Evolutionary conservation across 2,329 filamentous ascomycete species (phyloP), one percentile per base, ranked within the genome.

Genomic region (Calonectria pseudoturangicola): DNA sequence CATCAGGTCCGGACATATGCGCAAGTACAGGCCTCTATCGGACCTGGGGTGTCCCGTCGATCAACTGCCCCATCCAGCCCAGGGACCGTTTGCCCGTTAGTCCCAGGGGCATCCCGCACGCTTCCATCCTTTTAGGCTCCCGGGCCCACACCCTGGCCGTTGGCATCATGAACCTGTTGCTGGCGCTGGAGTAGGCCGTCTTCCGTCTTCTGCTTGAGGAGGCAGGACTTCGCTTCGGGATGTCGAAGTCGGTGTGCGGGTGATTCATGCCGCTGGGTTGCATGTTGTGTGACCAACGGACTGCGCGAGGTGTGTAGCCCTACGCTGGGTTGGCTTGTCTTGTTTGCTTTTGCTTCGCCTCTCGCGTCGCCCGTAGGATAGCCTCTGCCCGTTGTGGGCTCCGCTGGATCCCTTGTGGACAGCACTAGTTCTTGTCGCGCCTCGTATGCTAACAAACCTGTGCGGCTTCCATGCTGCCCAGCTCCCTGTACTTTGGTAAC

Each of bases 51-150:
- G 41, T 51, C 36, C 18, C 48, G 73, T 62, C 68, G 72, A 75
- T 74, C 69, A 72, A 72, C 72, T 75, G 60, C 72, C 68, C 43
- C 63, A 75, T 72, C 62, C 51, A 75, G 73, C 54, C 36, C 65
- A 58, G 36, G 50, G 33, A 56, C 65, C 51, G 65, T 67, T 67
- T 54, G 45, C 43, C 66, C 66, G 67, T 69, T 63, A 54, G 56
- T 30, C 36, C 69, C 69, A 71, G 69, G 69, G 69, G 69, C 47
- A 71, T 71, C 45, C 68, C 63, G 51, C 47, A 36, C n/a, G 63
- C 68, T 51, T 50, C 63, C 62, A 58, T 43, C 41, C 33, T 36
- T 39, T 45, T 56, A 41, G 63, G 63, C 64, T 54, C 25, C 48
- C 48, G 30, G 64, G 48, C 48, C 48, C 64, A 56, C 48, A 51